Evolutionary conservation across 148 eudicot genomes (phyloP), one percentile per base, ranked within the genome.

Genomic region (Polygonum aviculare): DNA sequence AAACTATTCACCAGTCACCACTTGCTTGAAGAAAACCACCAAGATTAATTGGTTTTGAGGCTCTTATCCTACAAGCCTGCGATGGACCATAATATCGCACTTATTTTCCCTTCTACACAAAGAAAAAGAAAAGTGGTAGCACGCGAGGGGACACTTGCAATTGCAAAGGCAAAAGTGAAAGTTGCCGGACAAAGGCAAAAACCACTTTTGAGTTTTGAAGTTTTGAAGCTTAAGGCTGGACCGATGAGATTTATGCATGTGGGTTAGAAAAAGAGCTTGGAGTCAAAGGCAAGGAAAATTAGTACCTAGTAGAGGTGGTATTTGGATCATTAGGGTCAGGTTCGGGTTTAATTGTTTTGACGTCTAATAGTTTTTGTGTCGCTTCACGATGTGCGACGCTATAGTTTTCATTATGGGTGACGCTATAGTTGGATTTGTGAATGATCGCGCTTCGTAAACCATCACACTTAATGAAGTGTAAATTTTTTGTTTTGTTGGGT

Each of bases 131-230:
- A 51, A 51, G 57, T 51, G 7, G 69, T 31, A 33, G 69, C 69
- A 62, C 69, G 69, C 69, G 69, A 33, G 69, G 39, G 69, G 31
- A 12, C 69, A 62, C 69, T 62, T 62, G 69, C 69, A 33, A 62
- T 26, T 62, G 69, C 69, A 33, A 62, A 31, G 69, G 35, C 38
- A 22, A 62, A 62, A 62, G 69, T 62, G 16, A 62, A 62, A 62
- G 69, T 31, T 62, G 18, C 69, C 18, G 16, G 69, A 33, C 67
- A 22, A 60, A 18, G 67, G 36, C 2, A 22, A 60, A 60, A 60
- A 4, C 36, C 15, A 36, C 16, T 62, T 62, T 26, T 26, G 31
- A 26, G 31, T 26, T n/a, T n/a, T n/a, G n/a, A n/a, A n/a, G n/a
- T n/a, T n/a, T 62, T 11, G 12, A 62, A 33, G 38, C 12, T 33